Evolutionary conservation across 2,329 filamentous ascomycete genomes (phyloP).

Genomic region (Nothomitra cinnamomea): DNA sequence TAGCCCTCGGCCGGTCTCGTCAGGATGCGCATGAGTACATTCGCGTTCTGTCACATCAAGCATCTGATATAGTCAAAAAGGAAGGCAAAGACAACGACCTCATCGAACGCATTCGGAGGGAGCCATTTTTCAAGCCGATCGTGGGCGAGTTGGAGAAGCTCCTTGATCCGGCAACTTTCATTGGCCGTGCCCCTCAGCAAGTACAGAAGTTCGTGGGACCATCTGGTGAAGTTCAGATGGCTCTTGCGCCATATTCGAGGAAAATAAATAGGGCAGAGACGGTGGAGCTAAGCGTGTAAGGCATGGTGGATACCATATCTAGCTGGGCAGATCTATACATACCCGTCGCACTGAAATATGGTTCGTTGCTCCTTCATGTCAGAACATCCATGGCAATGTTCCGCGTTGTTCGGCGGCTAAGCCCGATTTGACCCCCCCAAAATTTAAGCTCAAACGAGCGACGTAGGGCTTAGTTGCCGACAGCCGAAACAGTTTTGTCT

Average conservation of each 20-base stretch:
- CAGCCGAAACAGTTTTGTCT: background rate
- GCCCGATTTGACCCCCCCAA: too few relatives aligned
- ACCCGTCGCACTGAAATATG: too few relatives aligned
- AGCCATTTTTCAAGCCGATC: conserved; percentile 48
- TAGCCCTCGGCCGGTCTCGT: conserved; percentile 50
- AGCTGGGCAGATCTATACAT: too few relatives aligned
- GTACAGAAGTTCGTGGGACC: conserved; percentile 21
- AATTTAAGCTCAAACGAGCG: too few relatives aligned
- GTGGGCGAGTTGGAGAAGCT: conserved; percentile 20
- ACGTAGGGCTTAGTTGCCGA: too few relatives aligned
- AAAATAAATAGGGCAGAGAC: background rate
- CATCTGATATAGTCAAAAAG: conserved; percentile 51
- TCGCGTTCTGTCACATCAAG: conserved; percentile 64
- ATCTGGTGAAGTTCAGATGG: conserved; percentile 18
- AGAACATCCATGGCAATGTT: too few relatives aligned
- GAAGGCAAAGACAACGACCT: conserved; percentile 66
- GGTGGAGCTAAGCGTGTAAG: background rate
- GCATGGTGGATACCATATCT: too few relatives aligned
- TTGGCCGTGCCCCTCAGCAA: conserved; percentile 22
- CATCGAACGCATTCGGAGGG: conserved; percentile 56
- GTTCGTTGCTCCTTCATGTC: too few relatives aligned
- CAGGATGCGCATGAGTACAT: conserved; percentile 83
- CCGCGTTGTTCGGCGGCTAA: too few relatives aligned
- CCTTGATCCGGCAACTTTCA: conserved; percentile 22
- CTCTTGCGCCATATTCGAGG: conserved; percentile 18